A percentile compares a stretch with the other conserved stretches of the same genome.
phyloP scores from a whole-genome alignment of 1,284 basidiomycete species.

The Ceratobasidium sp. region DNA sequence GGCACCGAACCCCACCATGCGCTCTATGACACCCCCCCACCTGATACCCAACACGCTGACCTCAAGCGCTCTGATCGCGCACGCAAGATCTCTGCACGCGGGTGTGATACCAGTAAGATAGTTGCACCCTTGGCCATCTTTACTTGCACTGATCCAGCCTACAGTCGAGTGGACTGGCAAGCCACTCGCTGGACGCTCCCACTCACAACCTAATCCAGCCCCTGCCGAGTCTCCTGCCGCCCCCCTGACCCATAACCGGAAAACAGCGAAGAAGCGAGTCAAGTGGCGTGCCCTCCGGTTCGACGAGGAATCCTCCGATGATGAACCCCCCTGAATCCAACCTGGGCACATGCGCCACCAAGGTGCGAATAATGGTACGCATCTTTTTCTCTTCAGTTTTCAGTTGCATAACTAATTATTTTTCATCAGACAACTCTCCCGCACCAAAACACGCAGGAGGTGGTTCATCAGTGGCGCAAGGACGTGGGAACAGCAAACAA shows the following conservation, averaged over 20 bases:
- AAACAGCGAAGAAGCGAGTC: not conserved
- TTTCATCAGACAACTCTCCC: not conserved
- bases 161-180: too few species aligned
- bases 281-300: not conserved
- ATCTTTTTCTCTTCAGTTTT: not conserved
- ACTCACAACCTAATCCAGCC: too few species aligned
- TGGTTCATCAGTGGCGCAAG: not conserved
- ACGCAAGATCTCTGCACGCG: not conserved
- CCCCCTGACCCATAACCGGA: not conserved
- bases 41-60: not conserved
- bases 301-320: not conserved
- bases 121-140: not conserved
- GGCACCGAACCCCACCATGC: not conserved
- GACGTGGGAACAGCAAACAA: not conserved
- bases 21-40: conserved; percentile 1
- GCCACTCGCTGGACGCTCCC: too few species aligned
- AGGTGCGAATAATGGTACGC: not conserved
- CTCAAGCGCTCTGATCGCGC: conserved; percentile 1
- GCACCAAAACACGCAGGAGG: not conserved
- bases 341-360: not conserved
- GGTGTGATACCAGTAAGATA: not conserved
- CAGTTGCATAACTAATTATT: not conserved
- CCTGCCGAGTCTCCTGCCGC: not conserved
- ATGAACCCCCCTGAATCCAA: not conserved
- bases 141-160: not conserved